A percentile compares a stretch with the other conserved stretches of the same genome.
Evolutionary conservation across 169 alveolate species (phyloP).

Genomic region (Eimeria mitis): DNA sequence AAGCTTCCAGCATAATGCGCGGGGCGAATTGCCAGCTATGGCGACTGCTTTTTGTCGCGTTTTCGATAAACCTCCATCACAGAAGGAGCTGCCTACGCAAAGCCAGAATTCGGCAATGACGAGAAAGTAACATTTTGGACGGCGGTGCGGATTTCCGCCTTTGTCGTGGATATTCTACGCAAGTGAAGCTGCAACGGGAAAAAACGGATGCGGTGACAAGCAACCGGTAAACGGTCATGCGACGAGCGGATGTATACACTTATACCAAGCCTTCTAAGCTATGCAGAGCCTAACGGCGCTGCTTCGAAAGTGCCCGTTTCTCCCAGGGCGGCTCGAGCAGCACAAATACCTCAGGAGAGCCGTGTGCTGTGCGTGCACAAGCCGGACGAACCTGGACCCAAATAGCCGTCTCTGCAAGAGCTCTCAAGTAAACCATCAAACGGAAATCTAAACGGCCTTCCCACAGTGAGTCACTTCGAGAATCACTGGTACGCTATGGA

Average conservation of each 20-base stretch:
- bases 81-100: too few relatives aligned
- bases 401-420: neutral
- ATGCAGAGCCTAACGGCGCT: neutral
- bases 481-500: neutral
- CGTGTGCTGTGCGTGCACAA: neutral
- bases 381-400: neutral
- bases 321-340: neutral
- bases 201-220: neutral
- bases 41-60: too few relatives aligned
- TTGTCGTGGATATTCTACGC: neutral
- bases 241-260: neutral
- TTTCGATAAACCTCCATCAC: too few relatives aligned
- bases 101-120: neutral
- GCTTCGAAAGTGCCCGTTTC: neutral
- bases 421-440: neutral
- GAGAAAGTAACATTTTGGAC: neutral
- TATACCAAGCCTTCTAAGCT: neutral
- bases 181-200: neutral
- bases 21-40: too few relatives aligned
- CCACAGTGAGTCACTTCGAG: too few relatives aligned
- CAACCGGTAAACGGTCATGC: neutral
- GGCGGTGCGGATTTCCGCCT: neutral
- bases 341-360: neutral
- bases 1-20: too few relatives aligned
- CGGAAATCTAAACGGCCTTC: too few relatives aligned